These are phyloP conservation scores for Microsporum ferrugineum DNA, from an alignment of 2,329 filamentous ascomycete genomes.

Conservation along the genomic window DNA sequence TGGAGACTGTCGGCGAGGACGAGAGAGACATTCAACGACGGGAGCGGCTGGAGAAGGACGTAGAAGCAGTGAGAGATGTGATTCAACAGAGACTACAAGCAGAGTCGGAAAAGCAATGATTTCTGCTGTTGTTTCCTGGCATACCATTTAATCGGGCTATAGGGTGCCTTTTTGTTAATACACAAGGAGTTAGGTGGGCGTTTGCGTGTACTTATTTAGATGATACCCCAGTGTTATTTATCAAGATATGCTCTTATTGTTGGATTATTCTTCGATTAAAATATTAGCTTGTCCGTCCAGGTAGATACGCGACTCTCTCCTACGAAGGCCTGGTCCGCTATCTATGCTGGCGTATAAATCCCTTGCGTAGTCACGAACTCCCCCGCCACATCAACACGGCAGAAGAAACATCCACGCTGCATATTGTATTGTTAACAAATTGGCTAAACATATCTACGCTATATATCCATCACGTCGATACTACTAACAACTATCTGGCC, in stretches of 20 bases:
- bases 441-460: neutral
- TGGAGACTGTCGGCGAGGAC: constrained; percentile 45
- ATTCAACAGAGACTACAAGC: constrained; percentile 24
- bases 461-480: neutral
- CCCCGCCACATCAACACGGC: neutral
- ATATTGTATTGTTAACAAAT: too few species aligned
- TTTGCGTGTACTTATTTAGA: neutral
- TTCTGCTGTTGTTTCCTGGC: neutral
- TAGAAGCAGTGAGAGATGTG: constrained; percentile 36
- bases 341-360: neutral
- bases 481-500: neutral
- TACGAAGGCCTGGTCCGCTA: neutral
- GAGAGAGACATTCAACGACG: constrained; percentile 31
- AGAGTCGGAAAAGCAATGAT: constrained; percentile 16
- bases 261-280: too few species aligned
- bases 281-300: too few species aligned
- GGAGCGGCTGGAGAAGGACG: constrained; percentile 38
- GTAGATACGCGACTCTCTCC: too few species aligned
- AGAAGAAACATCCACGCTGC: too few species aligned
- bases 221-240: neutral
- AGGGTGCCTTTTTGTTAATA: neutral
- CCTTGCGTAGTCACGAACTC: neutral
- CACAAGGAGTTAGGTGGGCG: neutral
- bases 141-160: neutral
- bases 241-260: neutral